Evolutionary conservation across 805 yeast genomes (phyloP).

Genomic region (Kodamaea neixiangensis): DNA sequence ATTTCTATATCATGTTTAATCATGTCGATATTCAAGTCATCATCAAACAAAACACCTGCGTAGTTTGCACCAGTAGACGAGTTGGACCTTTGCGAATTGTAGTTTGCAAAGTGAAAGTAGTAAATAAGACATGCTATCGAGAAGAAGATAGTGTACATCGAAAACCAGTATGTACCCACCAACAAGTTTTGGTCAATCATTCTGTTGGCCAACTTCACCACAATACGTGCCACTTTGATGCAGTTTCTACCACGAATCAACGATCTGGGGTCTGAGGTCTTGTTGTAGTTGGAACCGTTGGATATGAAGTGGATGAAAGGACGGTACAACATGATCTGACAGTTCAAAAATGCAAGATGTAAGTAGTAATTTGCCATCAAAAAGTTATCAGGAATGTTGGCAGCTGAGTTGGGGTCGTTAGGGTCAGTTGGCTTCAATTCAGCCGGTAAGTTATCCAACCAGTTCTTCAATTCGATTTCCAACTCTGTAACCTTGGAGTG

Average conservation of each 20-base stretch:
- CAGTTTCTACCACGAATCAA: constrained; percentile 78
- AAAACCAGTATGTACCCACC: constrained; percentile 89
- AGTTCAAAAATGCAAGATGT: constrained; percentile 71
- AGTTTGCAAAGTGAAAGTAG: constrained; percentile 61
- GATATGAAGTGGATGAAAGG: constrained; percentile 86
- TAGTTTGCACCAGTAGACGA: constrained; percentile 35
- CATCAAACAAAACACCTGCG: constrained; percentile 48
- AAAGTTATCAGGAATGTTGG: constrained; percentile 53
- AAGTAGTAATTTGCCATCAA: constrained; percentile 73
- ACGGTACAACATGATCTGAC: constrained; percentile 77
- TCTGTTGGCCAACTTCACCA: constrained; percentile 76
- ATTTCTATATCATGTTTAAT: constrained; percentile 72
- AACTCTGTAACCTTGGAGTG: constrained; percentile 55
- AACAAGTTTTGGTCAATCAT: constrained; percentile 72
- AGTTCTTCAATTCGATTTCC: constrained; percentile 66
- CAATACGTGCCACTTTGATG: constrained; percentile 79
- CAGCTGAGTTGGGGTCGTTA: constrained; percentile 19
- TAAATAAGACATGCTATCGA: constrained; percentile 85
- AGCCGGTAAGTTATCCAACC: constrained; percentile 71
- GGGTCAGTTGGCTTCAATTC: constrained; percentile 78
- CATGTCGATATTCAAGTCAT: constrained; percentile 52
- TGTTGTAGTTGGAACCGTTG: constrained; percentile 39
- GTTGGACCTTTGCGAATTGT: constrained; percentile 21
- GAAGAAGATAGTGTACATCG: constrained; percentile 85
- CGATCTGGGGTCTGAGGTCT: constrained; percentile 54